Evolutionary conservation across 179 eudicot species (phyloP), one percentile per base, ranked within the genome.

Genomic region (Silene coronaria): DNA sequence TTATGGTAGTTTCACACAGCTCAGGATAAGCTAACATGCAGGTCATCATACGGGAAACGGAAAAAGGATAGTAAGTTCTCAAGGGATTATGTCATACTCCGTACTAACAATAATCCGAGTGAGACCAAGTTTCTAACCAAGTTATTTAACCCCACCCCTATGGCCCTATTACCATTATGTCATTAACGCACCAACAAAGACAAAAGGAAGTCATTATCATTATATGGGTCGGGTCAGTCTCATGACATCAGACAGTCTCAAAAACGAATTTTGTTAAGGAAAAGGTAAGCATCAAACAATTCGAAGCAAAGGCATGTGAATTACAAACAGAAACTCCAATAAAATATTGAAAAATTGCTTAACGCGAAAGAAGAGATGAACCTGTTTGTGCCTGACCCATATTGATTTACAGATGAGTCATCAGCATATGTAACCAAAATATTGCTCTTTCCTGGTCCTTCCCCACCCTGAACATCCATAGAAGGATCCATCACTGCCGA

Each of bases 361-460:
- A 51, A 61, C 66, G 77, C 71, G 64, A 59, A 65, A 60, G 22
- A 61, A 38, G 70, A 42, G 71, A 62, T 76, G 34, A 77, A 94
- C 99, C 97, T 93, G 92, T 84, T 88, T 76, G 78, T 76, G 80
- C 81, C 88, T 76, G 78, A 78, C 10, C 71, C 82, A 80, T 79
- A 91, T 59, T 77, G 87, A 70, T 67, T 76, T 4, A 79, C 60
- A 77, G 87, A 83, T 74, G 74, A 80, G 77, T 83, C 88, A 61
- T 75, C 87, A 21, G 63, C 73, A 72, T 83, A 90, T 19, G 78
- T 79, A 64, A 27, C 77, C 82, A 59, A 74, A 69, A 80, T 79
- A 53, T 73, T 81, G 82, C 79, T 84, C 78, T 75, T 83, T 70
- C 76, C 82, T n/a, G 89, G 68, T 36, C 81, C 84, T 48, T 80